Evolutionary conservation across 2,329 filamentous ascomycete genomes (phyloP).

Genomic region (Fusarium brevicatenulatum): DNA sequence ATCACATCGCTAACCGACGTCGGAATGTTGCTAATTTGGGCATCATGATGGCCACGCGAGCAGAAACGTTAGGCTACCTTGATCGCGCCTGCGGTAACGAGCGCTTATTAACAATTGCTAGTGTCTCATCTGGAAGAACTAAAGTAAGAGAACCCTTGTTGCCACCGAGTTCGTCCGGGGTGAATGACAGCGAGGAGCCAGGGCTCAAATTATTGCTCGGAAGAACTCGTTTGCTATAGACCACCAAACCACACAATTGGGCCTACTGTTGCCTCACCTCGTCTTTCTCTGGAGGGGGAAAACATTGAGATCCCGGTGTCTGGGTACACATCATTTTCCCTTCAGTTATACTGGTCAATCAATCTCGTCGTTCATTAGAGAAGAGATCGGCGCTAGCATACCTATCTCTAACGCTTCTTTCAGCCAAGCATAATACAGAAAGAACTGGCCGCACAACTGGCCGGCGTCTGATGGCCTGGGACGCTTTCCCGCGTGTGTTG

Average conservation of each 20-base stretch:
- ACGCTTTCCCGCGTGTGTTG: background rate
- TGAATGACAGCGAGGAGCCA: background rate
- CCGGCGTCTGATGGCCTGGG: constrained; percentile 27
- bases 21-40: constrained; percentile 10
- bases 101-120: constrained; percentile 10
- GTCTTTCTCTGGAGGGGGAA: background rate
- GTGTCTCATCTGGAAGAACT: background rate
- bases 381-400: background rate
- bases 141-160: background rate
- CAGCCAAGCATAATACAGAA: background rate
- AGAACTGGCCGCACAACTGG: constrained; percentile 24
- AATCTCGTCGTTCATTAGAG: background rate
- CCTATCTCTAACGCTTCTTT: background rate
- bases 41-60: background rate
- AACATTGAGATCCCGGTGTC: background rate
- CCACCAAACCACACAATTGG: background rate
- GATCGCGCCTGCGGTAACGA: constrained; percentile 19
- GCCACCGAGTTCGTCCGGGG: background rate
- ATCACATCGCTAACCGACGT: constrained; percentile 8
- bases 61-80: background rate
- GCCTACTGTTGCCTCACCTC: background rate
- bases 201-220: background rate
- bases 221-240: background rate
- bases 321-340: background rate
- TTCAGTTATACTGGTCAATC: background rate